Evolutionary conservation across 371 early-diverging fungal genomes (phyloP).

Genomic region (Caulochytrium protostelioides): DNA sequence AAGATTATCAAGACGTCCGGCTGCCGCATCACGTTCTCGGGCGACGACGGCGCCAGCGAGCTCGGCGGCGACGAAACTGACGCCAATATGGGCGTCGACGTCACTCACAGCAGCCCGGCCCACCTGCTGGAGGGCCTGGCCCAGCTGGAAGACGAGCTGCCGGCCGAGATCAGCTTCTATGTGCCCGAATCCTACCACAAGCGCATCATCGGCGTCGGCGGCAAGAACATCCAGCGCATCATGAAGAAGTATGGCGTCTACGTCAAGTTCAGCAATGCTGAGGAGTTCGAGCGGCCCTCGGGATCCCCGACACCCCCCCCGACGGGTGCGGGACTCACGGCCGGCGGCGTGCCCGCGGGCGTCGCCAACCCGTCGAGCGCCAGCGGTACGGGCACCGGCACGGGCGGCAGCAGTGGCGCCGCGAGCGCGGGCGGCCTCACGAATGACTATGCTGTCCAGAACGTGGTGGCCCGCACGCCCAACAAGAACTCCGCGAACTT

Average conservation of each 20-base stretch:
- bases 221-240: constrained; percentile 80
- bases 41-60: constrained; percentile 12
- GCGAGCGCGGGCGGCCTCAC: too few species aligned
- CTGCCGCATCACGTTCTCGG: constrained; percentile 17
- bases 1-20: constrained; percentile 64
- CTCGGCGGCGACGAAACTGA: constrained; percentile 39
- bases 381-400: too few species aligned
- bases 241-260: constrained; percentile 91
- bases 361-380: too few species aligned
- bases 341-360: too few species aligned
- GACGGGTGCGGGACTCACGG: too few species aligned
- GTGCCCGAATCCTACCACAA: constrained; percentile 77
- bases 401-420: too few species aligned
- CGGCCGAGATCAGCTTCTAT: constrained; percentile 66
- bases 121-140: constrained; percentile 43
- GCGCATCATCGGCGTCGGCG: constrained; percentile 81
- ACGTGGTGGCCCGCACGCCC: constrained; percentile 72
- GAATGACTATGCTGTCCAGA: too few species aligned
- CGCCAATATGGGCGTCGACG: constrained; percentile 53
- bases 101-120: constrained; percentile 30
- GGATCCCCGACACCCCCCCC: constrained; percentile 52
- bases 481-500: constrained; percentile 53
- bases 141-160: constrained; percentile 56
- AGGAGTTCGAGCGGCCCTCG: constrained; percentile 47
- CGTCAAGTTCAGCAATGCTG: constrained; percentile 70